phyloP scores from a whole-genome alignment of 1,284 basidiomycete genomes.

The Leucoagaricus sp. region DNA sequence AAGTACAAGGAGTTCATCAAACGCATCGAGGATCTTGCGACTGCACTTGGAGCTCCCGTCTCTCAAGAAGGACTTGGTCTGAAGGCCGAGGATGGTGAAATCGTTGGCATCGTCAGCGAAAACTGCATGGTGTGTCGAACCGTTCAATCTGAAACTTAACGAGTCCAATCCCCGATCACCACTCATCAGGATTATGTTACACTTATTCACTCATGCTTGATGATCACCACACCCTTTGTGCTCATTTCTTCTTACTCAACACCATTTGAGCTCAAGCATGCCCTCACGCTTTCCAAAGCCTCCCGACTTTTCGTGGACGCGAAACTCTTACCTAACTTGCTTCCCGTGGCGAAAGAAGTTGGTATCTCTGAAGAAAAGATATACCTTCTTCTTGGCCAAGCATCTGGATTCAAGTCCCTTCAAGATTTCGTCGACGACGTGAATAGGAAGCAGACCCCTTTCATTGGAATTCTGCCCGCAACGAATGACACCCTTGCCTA shows the following conservation, averaged over 20 bases:
- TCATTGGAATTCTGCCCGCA: slow-evolving; percentile 47
- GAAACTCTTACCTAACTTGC: slow-evolving; percentile 47
- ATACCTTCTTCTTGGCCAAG: slow-evolving; percentile 51
- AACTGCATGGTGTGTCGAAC: slow-evolving; percentile 57
- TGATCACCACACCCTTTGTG: slow-evolving; percentile 59
- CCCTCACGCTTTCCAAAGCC: slow-evolving; percentile 50
- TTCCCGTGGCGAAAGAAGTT: slow-evolving; percentile 49
- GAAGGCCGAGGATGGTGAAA: slow-evolving; percentile 45
- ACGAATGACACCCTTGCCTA: slow-evolving; percentile 64
- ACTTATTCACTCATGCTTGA: slow-evolving; percentile 56
- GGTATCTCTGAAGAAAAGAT: slow-evolving; percentile 55
- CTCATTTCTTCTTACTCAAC: slow-evolving; percentile 69
- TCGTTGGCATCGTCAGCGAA: slow-evolving; percentile 68
- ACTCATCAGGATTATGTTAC: slow-evolving; percentile 58
- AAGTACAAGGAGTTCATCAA: slow-evolving; percentile 51
- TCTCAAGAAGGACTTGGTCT: slow-evolving; percentile 58
- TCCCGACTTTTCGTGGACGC: slow-evolving; percentile 67
- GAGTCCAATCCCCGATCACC: neutral
- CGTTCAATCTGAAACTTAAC: neutral
- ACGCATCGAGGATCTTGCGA: slow-evolving; percentile 54
- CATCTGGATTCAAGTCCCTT: slow-evolving; percentile 43
- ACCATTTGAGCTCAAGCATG: slow-evolving; percentile 63
- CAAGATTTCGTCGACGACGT: slow-evolving; percentile 46
- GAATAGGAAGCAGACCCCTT: slow-evolving; percentile 37
- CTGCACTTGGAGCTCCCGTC: slow-evolving; percentile 49